phyloP scores from a whole-genome alignment of 2,329 filamentous ascomycete species.

The Trichoderma breve region DNA sequence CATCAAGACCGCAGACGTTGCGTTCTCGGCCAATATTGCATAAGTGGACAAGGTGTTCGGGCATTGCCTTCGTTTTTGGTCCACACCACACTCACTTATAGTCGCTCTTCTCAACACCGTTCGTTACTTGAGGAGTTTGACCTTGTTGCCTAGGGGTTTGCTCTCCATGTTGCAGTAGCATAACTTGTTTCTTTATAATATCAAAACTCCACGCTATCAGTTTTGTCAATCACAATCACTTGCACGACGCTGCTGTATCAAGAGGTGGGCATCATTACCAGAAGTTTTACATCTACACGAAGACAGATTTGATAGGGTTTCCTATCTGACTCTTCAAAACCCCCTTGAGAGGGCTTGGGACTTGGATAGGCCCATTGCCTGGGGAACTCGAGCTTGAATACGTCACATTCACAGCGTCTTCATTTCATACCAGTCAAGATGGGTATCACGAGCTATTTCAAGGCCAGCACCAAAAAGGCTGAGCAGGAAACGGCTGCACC shows the following conservation, averaged over 20 bases:
- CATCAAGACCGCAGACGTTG: background rate
- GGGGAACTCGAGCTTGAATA: background rate
- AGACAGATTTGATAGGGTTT: background rate
- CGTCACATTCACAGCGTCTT: background rate
- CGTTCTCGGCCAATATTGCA: constrained; percentile 10
- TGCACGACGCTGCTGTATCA: background rate
- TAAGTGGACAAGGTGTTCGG: constrained; percentile 11
- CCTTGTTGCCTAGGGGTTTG: background rate
- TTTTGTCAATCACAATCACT: background rate
- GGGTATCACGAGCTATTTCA: constrained; percentile 64
- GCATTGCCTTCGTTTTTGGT: constrained; percentile 13
- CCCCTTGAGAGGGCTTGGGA: constrained; percentile 8
- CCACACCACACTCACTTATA: constrained; percentile 20
- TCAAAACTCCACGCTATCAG: background rate
- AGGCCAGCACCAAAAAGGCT: constrained; percentile 37
- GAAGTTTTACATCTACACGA: background rate
- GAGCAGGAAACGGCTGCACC: constrained; percentile 20
- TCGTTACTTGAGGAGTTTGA: constrained; percentile 5
- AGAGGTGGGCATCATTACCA: background rate
- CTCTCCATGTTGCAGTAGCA: background rate
- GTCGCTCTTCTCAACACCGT: constrained; percentile 11
- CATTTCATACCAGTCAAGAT: constrained; percentile 38
- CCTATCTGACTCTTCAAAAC: background rate
- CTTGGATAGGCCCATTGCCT: constrained; percentile 12
- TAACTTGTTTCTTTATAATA: constrained; percentile 1